Evolutionary conservation across 108 stramenopile species (phyloP), one percentile per base, ranked within the genome.

Genomic region (Fistulifera solaris): DNA sequence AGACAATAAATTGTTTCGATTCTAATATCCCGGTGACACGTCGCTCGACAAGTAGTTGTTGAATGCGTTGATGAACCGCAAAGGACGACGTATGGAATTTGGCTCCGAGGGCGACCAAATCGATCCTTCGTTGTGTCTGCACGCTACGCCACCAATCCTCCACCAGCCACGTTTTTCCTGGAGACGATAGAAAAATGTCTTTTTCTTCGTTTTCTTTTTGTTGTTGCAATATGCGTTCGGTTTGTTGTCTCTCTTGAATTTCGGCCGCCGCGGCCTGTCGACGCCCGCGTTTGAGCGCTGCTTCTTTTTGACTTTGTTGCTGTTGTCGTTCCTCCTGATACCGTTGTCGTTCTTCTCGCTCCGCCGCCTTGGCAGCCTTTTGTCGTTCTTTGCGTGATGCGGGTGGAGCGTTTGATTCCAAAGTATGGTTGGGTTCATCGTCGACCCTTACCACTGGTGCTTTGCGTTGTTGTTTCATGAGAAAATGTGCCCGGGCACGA

Each of bases 361-460:
- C 85, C 27, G 61, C 58, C 27, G 52, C 67, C 58, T 86, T 86
- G 39, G 85, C 85, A 3, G 58, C 66, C 40, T 71, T 73, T 62
- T 80, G 78, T 1, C 85, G 69, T 56, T 86, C 77, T 48, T 80
- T 86, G 47, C 85, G 63, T 38, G 61, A n/a, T n/a, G n/a, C n/a
- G n/a, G n/a, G n/a, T 73, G n/a, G 77, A 24, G 7, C 61, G 61
- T n/a, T n/a, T n/a, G n/a, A n/a, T n/a, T n/a, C n/a, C n/a, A n/a
- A n/a, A n/a, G n/a, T n/a, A n/a, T n/a, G 54, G 44, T 19, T 21
- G 16, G 19, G 4, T 11, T 3, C 44, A 11, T 45, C 11, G 44
- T 21, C 11, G 13, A 14, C 19, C 22, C 13, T 17, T 53, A 16
- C 48, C 63, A n/a, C 49, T 26, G 19, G 54, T 2, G 40, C 55